Percentiles rank a stretch among this genome's conserved stretches.
phyloP scores from a whole-genome alignment of 768 basidiomycete species.

The Amanita polypyramis region DNA sequence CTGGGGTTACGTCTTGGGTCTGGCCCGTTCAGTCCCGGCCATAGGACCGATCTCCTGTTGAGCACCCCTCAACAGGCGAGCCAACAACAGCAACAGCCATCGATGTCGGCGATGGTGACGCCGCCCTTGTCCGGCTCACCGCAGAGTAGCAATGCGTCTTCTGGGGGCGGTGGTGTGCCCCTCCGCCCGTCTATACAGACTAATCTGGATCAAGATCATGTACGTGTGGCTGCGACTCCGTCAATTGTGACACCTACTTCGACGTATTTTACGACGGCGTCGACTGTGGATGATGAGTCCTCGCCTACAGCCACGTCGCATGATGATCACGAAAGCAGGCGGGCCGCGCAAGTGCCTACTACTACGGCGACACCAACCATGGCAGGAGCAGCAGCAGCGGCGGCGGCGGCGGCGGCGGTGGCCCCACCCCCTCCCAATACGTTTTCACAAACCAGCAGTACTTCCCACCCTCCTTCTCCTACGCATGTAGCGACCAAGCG shows the following conservation, averaged over 20 bases:
- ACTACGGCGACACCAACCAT: too few species aligned
- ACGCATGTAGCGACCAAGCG: slow-evolving; percentile 46
- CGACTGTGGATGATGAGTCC: slow-evolving; percentile 2
- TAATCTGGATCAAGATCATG: not conserved
- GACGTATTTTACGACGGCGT: slow-evolving; percentile 30
- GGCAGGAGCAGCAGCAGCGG: too few species aligned
- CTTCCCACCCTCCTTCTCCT: slow-evolving; percentile 28
- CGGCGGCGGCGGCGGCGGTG: slow-evolving; percentile 12
- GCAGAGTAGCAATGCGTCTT: not conserved
- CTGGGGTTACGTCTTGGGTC: slow-evolving; percentile 18
- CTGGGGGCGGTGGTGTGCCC: not conserved
- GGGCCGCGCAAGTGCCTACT: not conserved
- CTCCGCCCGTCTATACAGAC: slow-evolving; percentile 3
- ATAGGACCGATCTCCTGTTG: slow-evolving; percentile 34
- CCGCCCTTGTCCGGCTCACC: not conserved
- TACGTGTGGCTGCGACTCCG: slow-evolving; percentile 13
- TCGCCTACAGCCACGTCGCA: slow-evolving; percentile 2
- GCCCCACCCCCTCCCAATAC: slow-evolving; percentile 3
- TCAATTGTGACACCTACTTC: slow-evolving; percentile 38
- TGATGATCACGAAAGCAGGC: not conserved
- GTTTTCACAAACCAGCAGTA: slow-evolving; percentile 3
- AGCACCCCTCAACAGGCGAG: slow-evolving; percentile 26
- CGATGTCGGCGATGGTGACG: not conserved
- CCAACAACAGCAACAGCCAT: not conserved
- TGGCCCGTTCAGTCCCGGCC: slow-evolving; percentile 8